A percentile compares a stretch with the other conserved stretches of the same genome.
phyloP scores from a whole-genome alignment of 2,329 filamentous ascomycete species.

The Cercospora sojina region DNA sequence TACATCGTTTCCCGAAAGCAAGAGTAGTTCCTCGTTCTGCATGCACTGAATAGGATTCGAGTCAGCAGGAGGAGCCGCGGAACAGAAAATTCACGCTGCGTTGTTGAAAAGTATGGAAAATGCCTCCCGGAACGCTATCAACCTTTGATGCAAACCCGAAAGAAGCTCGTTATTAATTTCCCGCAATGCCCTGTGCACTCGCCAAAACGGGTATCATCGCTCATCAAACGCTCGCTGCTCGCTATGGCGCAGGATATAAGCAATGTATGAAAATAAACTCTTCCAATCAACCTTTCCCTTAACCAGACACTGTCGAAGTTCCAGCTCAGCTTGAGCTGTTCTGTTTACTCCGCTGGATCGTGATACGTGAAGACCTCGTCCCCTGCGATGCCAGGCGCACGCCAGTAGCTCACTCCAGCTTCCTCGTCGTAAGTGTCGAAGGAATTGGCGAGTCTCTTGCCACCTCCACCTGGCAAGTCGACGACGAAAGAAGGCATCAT shows the following conservation, averaged over 20 bases:
- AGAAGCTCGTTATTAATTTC: neutral
- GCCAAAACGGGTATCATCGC: neutral
- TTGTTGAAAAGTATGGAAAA: neutral
- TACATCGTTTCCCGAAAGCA: constrained; percentile 6
- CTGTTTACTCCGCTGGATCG: constrained; percentile 47
- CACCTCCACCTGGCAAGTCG: constrained; percentile 62
- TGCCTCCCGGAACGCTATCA: neutral
- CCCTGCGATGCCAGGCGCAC: constrained; percentile 55
- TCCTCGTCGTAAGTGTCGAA: constrained; percentile 54
- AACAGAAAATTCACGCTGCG: neutral
- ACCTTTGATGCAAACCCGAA: neutral
- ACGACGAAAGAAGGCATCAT: constrained; percentile 63
- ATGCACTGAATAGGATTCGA: neutral
- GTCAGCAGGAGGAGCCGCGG: neutral
- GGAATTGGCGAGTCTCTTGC: constrained; percentile 59
- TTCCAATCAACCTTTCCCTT: neutral
- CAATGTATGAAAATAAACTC: neutral
- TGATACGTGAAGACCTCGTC: constrained; percentile 55
- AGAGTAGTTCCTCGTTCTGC: neutral
- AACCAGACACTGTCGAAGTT: constrained; percentile 1
- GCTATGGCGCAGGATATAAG: neutral
- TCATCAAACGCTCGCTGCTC: neutral
- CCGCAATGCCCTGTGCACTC: neutral
- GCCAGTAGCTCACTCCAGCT: constrained; percentile 57
- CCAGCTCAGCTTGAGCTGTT: constrained; percentile 10